Conservation (phyloP, 2,329 filamentous ascomycete genomes). For the Colletotrichum karsti region DNA sequence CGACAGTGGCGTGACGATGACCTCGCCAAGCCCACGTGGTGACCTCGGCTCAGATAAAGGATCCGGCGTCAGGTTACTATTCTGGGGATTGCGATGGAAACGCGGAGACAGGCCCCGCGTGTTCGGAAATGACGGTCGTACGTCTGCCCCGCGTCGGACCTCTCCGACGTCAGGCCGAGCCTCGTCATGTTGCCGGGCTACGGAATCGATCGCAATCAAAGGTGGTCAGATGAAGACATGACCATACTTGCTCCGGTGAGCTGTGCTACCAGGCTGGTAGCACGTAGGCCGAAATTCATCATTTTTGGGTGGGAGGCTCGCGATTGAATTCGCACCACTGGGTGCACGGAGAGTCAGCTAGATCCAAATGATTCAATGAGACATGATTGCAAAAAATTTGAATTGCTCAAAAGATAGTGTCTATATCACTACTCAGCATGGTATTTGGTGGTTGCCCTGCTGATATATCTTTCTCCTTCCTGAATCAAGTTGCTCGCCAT, state of each 20-base stretch:
- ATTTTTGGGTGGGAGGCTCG: no score
- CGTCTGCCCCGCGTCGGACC: background rate
- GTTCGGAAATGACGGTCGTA: background rate
- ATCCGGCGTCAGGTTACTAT: background rate
- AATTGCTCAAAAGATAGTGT: background rate
- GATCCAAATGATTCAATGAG: background rate
- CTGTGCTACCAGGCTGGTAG: no score
- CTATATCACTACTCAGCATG: background rate
- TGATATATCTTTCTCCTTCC: background rate
- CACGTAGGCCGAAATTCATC: no score
- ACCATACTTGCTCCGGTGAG: background rate
- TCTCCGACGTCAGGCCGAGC: background rate
- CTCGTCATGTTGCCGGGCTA: background rate
- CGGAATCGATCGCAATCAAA: background rate
- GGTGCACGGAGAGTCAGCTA: no score
- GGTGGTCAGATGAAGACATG: background rate
- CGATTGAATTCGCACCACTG: no score
- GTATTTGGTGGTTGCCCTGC: background rate
- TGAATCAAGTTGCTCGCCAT: background rate
- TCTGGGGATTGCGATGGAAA: background rate
- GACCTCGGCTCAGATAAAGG: background rate
- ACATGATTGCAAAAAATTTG: background rate
- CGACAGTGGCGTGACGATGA: conserved; percentile 27
- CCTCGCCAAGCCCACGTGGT: conserved; percentile 30
- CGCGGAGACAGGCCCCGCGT: background rate